Evolutionary conservation across 1,284 basidiomycete species (phyloP), one percentile per base, ranked within the genome.

Genomic region (Leccinum angustisporum): DNA sequence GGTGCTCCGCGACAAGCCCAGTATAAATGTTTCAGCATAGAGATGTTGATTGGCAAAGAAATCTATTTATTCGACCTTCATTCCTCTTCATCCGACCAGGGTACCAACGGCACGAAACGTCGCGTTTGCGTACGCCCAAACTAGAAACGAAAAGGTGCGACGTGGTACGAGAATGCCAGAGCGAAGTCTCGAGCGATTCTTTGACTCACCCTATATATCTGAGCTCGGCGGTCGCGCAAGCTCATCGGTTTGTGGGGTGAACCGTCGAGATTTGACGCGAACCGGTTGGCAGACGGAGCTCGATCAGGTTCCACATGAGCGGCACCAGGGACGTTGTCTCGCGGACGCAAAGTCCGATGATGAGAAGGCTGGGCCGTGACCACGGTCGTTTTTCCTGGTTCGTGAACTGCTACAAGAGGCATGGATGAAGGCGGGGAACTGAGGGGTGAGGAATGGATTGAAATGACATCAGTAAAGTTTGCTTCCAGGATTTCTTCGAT

Each of bases 211-310:
- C 52, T 55, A n/a, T 62, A 66, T 48, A 72, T 74, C 21, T 75
- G 71, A 3, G 73, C 73, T 8, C 71, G 69, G 4, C 71, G 70
- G 43, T 73, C 71, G 14, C 71, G 71, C 31, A 72, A 55, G 56
- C 71, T 72, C 72, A 72, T 72, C 25, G 71, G 61, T 52, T 63
- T 68, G 11, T 58, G 62, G 16, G 70, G 61, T 4, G 72, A 70
- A 10, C 21, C 14, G 7, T 64, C 54, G 18, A 34, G 27, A 36
- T 56, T 36, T n/a, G 65, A 57, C 3, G 51, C 10, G 9, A 54
- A 30, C 5, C 52, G 59, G 10, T 56, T 53, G 3, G 63, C 54
- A 2, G 38, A 48, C 4, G 56, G n/a, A 2, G 52, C 50, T 7
- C 51, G 48, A 34, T 61, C 38, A 3, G 34, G 16, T 40, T 34